phyloP scores from a whole-genome alignment of 257 asterid species.

The Anisodus acutangulus region DNA sequence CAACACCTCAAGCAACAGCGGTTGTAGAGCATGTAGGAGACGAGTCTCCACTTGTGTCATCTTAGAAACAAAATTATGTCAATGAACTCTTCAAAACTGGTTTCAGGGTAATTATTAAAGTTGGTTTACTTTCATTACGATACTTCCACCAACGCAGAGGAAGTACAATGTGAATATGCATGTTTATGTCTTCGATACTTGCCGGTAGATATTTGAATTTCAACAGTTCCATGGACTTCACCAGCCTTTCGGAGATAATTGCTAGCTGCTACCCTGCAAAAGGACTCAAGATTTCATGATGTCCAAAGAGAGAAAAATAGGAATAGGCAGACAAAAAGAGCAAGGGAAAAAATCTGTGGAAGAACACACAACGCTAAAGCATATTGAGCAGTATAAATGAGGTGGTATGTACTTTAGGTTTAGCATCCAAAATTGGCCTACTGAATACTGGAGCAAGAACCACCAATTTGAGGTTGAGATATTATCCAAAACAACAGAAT shows the following conservation, averaged over 20 bases:
- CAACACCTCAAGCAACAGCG: neutral
- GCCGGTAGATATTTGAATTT: constrained; percentile 75
- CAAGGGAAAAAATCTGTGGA: neutral
- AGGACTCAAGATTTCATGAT: constrained; percentile 6
- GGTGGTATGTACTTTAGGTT: constrained; percentile 7
- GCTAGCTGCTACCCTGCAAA: constrained; percentile 80
- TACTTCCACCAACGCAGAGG: neutral
- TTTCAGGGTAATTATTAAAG: neutral
- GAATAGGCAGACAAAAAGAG: neutral
- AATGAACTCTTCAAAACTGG: neutral
- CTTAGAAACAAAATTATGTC: neutral
- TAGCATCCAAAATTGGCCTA: neutral
- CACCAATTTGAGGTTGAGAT: neutral
- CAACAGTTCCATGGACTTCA: constrained; percentile 77
- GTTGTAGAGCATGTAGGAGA: neutral
- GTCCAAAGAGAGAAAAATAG: neutral
- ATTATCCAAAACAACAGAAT: neutral
- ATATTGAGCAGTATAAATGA: neutral
- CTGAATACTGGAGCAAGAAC: neutral
- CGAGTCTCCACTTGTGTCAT: neutral
- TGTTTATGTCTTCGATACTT: constrained; percentile 34
- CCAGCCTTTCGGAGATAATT: constrained; percentile 70
- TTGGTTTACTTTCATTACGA: no score
- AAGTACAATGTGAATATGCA: neutral
- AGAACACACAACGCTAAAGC: neutral